Percentiles rank a stretch among this genome's conserved stretches.
Conservation (phyloP, 352 stramenopile genomes). For the Phytopythium ostracodes region DNA sequence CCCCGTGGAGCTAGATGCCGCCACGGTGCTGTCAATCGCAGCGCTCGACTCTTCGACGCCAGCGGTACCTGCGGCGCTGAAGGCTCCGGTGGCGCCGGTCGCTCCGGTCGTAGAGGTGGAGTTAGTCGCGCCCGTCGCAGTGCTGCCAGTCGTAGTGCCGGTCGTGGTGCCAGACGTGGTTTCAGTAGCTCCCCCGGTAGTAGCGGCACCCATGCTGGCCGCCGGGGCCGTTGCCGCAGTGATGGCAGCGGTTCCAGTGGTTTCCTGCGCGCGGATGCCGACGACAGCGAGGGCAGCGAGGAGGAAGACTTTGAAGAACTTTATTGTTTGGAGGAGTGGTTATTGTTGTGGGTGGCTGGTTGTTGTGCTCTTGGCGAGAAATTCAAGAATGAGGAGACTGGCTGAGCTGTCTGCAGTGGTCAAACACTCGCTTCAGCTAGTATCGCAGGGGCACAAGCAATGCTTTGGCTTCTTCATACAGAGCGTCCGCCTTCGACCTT, state of each 20-base stretch:
- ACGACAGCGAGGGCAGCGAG: slow-evolving; percentile 17
- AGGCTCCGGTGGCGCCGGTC: not conserved
- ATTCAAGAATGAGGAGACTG: slow-evolving; percentile 16
- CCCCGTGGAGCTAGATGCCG: slow-evolving; percentile 8
- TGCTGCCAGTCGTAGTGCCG: not conserved
- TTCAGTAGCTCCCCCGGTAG: not conserved
- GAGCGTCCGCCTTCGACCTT: too few relatives aligned
- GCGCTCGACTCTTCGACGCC: slow-evolving; percentile 10
- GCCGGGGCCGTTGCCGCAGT: slow-evolving; percentile 1
- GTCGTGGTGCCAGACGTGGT: not conserved
- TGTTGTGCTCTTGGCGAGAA: slow-evolving; percentile 8
- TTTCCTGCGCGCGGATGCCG: slow-evolving; percentile 14
- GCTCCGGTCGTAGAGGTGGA: slow-evolving; percentile 5
- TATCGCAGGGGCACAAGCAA: too few relatives aligned
- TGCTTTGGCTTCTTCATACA: too few relatives aligned
- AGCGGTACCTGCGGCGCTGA: slow-evolving; percentile 10
- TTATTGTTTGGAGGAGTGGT: slow-evolving; percentile 12
- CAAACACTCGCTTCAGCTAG: too few relatives aligned
- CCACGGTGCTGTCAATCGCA: slow-evolving; percentile 15
- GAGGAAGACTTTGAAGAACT: slow-evolving; percentile 17
- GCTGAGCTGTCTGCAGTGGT: too few relatives aligned
- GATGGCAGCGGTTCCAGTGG: slow-evolving; percentile 8
- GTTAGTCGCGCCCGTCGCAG: too few relatives aligned
- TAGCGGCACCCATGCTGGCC: not conserved
- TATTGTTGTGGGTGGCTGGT: too few relatives aligned